Evolutionary conservation across 805 yeast species (phyloP), one percentile per base, ranked within the genome.

Genomic region (Kodamaea jinghongensis): DNA sequence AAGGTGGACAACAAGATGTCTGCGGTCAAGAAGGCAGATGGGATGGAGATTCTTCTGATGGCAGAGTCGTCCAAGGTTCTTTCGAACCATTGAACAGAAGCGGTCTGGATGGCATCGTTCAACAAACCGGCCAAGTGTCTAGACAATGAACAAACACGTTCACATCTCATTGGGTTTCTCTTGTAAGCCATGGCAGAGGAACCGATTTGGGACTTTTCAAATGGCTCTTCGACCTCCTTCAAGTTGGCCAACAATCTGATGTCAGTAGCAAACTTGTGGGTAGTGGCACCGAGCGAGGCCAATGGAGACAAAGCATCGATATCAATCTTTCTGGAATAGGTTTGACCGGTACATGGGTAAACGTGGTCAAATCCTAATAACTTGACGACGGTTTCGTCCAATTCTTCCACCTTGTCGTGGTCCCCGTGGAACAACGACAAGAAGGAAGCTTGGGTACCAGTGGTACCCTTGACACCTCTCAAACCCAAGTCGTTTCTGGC

Each of bases 111-210:
- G 39, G 96, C 95, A 66, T 93, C 98, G 59, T 76, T 88, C 70
- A 84, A 86, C 52, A 89, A 72, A 12, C 96, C 84, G 49, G 96
- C 96, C 67, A 93, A 67, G 65, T 91, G 98, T 73, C 99, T 86
- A 14, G 98, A 81, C 51, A 93, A 77, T n/a, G 99, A 93, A 72
- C 99, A 93, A 44, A 93, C 97, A 67, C 99, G 82, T 74, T 93
- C 99, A 61, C 91, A 84, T 74, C 99, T 85, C 99, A 93, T 93
- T 67, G 99, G 99, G 72, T 93, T 93, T 73, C 99, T 84, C 79
- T 93, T 93, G 76, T 93, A 93, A 22, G 99, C 99, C 99, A 93
- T 93, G 31, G 99, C 99, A 41, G 88, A 78, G 9, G 97, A 89
- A 30, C 99, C 99, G 59, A 93, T 93, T 75, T 93, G 99, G n/a